Percentiles rank a stretch among this genome's conserved stretches.
phyloP scores from a whole-genome alignment of 192 early-diverging fungal genomes.

The Backusella morwellensis region DNA sequence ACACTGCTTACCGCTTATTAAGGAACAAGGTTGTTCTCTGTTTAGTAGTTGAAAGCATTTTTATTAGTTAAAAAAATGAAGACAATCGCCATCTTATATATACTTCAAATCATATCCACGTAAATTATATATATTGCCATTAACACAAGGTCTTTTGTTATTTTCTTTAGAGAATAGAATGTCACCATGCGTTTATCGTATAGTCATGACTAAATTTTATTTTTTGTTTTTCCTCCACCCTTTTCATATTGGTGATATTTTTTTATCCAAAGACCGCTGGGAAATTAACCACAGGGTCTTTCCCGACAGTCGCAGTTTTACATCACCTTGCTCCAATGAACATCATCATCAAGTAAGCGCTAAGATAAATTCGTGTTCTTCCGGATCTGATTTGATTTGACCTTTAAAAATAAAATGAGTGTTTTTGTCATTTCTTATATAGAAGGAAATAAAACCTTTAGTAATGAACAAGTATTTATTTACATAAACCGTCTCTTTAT shows the following conservation, averaged over 20 bases:
- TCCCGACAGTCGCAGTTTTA: background rate
- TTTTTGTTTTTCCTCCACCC: background rate
- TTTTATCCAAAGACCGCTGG: constrained; percentile 6
- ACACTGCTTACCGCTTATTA: background rate
- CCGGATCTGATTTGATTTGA: background rate
- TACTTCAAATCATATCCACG: too few species aligned
- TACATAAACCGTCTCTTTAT: background rate
- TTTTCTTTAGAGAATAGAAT: too few species aligned
- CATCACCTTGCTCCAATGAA: background rate
- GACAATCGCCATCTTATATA: too few species aligned
- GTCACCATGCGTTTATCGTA: background rate
- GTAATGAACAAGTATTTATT: background rate
- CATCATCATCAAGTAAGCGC: background rate
- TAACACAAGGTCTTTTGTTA: background rate
- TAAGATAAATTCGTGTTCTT: background rate
- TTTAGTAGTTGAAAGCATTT: background rate
- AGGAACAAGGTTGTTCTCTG: background rate
- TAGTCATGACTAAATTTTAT: background rate
- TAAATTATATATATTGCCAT: background rate
- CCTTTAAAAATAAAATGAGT: background rate
- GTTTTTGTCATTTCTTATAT: too few species aligned
- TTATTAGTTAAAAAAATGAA: background rate
- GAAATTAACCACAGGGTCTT: background rate
- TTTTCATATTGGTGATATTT: background rate
- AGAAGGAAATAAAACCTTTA: background rate